Base-by-base conservation (phyloP, 73 alveolate species). In the Breviolum minutum region DNA sequence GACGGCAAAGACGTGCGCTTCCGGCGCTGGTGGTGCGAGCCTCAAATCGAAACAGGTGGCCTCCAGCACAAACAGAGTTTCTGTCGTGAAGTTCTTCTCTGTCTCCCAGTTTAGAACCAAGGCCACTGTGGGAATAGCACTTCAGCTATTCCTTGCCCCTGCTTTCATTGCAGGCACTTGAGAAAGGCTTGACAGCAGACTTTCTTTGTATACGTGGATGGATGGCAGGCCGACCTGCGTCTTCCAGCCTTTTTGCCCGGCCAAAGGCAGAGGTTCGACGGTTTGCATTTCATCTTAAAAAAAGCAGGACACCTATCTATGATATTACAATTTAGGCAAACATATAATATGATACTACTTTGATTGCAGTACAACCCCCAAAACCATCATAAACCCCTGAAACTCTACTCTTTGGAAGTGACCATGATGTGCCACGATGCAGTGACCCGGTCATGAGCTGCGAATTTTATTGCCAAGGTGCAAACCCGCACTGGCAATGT, bases 1-100 rank as follows among this genome's bases (percentile, higher is more conserved):
- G 91, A 60, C 91, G 91, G 91, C 91, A 82, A 24, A 54, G 91
- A 73, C 91, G 91, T 24, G 74, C 91, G 91, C 91, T 79, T 79
- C 87, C 54, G 22, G 91, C 91, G 91, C 91, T 82, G 24, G 91
- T 82, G 91, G 91, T 82, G 54, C 7, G 62, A 24, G 85, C 85
- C 85, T 76, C 62, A n/a, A 71, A 40, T 40, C 54, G 54, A 40
- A 71, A 71, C 81, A 71, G n/a, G 40, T 71, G 13, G 81, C 30
- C 7, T 71, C 30, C 81, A 22, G 40, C 30, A 22, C 26, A 1
- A 13, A 20, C 7, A 20, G n/a, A 1, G 13, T 71, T 71, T 71
- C 54, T 40, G n/a, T 71, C 30, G 13, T n/a, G 81, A 8, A n/a
- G n/a, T 71, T 71, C 81, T 70, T 71, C 26, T 17, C 0, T 20